phyloP scores from a whole-genome alignment of 2,329 filamentous ascomycete species.

The Celoporthe dispersa region DNA sequence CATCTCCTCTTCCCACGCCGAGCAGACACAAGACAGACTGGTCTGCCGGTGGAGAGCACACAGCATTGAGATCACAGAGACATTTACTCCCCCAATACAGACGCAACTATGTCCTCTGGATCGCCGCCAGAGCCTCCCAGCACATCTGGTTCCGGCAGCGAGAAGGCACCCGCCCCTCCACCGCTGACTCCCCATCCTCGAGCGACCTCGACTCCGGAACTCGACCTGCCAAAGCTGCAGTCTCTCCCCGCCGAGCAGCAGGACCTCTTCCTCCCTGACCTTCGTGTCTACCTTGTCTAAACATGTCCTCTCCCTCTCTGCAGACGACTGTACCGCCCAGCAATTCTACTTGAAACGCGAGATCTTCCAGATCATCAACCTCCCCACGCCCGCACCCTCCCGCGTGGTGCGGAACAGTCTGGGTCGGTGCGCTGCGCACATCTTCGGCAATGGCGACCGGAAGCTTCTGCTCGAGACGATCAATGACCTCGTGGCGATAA shows the following conservation, averaged over 20 bases:
- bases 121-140: constrained; percentile 28
- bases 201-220: constrained; percentile 65
- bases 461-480: constrained; percentile 94
- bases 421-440: constrained; percentile 79
- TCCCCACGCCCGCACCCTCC: constrained; percentile 79
- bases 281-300: constrained; percentile 83
- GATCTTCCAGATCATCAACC: constrained; percentile 88
- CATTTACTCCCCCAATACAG: background rate
- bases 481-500: constrained; percentile 78
- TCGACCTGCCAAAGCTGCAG: constrained; percentile 89
- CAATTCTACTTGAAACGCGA: constrained; percentile 94
- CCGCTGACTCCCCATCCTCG: constrained; percentile 24
- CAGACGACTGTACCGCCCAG: constrained; percentile 83
- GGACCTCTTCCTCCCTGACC: constrained; percentile 87
- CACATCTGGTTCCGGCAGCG: constrained; percentile 35
- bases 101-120: constrained; percentile 31
- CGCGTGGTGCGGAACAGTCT: constrained; percentile 89
- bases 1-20: constrained; percentile 10
- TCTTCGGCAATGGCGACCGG: constrained; percentile 84
- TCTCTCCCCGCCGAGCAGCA: constrained; percentile 91
- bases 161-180: constrained; percentile 37
- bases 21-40: constrained; percentile 7
- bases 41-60: constrained; percentile 22
- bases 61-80: constrained; percentile 13
- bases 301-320: constrained; percentile 74